Evolutionary conservation across 257 asterid species (phyloP).

Genomic region (Paraleonurus japonicus): DNA sequence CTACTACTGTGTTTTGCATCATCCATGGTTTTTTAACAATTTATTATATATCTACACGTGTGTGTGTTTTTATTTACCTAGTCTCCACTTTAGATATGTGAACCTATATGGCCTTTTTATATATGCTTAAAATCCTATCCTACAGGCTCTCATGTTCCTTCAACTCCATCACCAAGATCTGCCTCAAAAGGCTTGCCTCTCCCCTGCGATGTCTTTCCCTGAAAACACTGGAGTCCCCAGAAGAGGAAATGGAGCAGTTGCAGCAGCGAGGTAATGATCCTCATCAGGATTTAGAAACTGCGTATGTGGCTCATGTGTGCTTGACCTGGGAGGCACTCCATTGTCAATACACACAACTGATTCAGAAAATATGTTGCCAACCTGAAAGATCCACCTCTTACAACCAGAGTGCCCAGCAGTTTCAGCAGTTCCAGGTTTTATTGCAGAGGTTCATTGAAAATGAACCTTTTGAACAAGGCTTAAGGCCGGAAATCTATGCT

Average conservation of each 20-base stretch:
- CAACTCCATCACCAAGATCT: slow-evolving; percentile 69
- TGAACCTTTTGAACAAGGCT: slow-evolving; percentile 89
- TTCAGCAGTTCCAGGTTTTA: slow-evolving; percentile 87
- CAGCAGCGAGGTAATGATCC: slow-evolving; percentile 63
- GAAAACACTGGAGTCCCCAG: slow-evolving; percentile 57
- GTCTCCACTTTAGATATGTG: too few relatives aligned
- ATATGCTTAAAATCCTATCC: neutral
- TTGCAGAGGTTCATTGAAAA: slow-evolving; percentile 88
- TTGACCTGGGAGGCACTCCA: slow-evolving; percentile 98
- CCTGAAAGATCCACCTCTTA: slow-evolving; percentile 58
- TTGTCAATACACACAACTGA: slow-evolving; percentile 81
- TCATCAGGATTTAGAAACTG: slow-evolving; percentile 72
- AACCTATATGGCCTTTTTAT: too few relatives aligned
- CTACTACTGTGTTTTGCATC: neutral
- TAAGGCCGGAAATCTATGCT: slow-evolving; percentile 76
- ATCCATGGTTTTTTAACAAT: neutral
- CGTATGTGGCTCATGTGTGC: slow-evolving; percentile 87
- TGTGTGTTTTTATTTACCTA: too few relatives aligned
- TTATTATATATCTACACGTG: too few relatives aligned
- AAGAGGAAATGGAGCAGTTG: slow-evolving; percentile 75
- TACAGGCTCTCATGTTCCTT: slow-evolving; percentile 54
- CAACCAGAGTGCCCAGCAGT: slow-evolving; percentile 87
- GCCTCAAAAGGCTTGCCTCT: slow-evolving; percentile 76
- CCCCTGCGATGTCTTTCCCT: slow-evolving; percentile 84
- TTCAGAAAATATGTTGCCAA: slow-evolving; percentile 63